A percentile compares a stretch with the other conserved stretches of the same genome.
Conservation (phyloP, 1,284 basidiomycete species). For the Puccinia hordei region DNA sequence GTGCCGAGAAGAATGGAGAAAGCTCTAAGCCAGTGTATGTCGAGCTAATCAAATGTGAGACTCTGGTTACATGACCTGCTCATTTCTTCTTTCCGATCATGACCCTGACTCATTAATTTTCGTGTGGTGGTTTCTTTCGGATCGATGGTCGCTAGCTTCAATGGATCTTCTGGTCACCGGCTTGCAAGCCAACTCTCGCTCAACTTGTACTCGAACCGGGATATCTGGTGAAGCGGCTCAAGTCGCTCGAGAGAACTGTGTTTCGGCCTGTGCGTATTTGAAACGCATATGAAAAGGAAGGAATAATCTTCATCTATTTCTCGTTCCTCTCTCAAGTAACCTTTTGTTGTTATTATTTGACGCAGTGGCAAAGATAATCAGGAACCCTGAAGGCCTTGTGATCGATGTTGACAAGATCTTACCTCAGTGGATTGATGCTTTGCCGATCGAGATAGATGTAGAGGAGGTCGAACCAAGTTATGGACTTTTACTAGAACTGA, state of each 20-base stretch:
- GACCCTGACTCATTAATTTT: neutral
- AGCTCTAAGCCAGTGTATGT: conserved; percentile 5
- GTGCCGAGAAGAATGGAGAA: conserved; percentile 41
- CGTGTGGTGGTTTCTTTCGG: neutral
- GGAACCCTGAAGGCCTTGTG: conserved; percentile 30
- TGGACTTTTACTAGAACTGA: conserved; percentile 40
- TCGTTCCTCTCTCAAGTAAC: neutral
- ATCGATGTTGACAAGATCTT: conserved; percentile 43
- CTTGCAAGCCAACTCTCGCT: neutral
- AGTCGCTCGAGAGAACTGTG: conserved; percentile 44
- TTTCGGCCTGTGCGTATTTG: conserved; percentile 43
- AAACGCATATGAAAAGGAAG: neutral
- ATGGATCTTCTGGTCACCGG: conserved; percentile 23
- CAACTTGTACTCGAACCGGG: too few relatives aligned
- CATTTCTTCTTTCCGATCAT: neutral
- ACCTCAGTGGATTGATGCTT: conserved; percentile 35
- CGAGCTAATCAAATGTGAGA: conserved; percentile 37
- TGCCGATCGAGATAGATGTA: conserved; percentile 44
- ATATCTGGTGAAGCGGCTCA: conserved; percentile 13
- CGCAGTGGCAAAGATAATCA: conserved; percentile 40
- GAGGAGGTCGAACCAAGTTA: conserved; percentile 46
- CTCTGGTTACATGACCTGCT: too few relatives aligned
- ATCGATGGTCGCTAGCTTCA: neutral
- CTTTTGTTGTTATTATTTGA: neutral
- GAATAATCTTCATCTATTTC: neutral